phyloP scores from a whole-genome alignment of 176 grass and related monocot species.

The Oryza rufipogon region DNA sequence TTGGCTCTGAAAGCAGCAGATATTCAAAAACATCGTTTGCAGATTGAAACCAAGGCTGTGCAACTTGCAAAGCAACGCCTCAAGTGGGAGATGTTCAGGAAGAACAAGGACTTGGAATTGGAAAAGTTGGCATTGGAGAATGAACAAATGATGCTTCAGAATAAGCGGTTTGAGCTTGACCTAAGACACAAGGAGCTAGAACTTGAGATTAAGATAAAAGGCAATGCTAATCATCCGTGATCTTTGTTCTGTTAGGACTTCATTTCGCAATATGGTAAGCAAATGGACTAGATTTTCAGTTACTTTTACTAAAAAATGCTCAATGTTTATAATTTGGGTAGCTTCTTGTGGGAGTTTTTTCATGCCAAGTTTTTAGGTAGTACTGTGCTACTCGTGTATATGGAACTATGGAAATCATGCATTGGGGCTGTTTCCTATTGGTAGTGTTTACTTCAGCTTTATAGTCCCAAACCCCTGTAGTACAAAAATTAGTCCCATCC shows the following conservation, averaged over 20 bases:
- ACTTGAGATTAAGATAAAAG: conserved; percentile 58
- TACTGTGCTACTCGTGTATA: conserved; percentile 17
- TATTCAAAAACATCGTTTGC: conserved; percentile 56
- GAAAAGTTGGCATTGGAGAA: conserved; percentile 80
- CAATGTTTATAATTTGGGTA: neutral
- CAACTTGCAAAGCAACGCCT: conserved; percentile 66
- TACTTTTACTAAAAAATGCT: conserved; percentile 8
- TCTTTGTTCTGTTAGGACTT: conserved; percentile 34
- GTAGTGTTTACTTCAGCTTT: neutral
- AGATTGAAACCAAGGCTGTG: conserved; percentile 60
- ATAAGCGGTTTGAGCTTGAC: conserved; percentile 65
- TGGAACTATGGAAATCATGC: neutral
- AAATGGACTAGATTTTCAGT: conserved; percentile 18
- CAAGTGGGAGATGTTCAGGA: conserved; percentile 76
- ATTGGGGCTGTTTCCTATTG: conserved; percentile 13
- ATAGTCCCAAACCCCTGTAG: neutral
- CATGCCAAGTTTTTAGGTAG: neutral
- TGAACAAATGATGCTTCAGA: conserved; percentile 81
- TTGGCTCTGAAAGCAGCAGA: conserved; percentile 54
- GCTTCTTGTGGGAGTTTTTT: neutral
- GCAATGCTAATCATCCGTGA: conserved; percentile 32
- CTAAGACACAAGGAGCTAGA: conserved; percentile 72
- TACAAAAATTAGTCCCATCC: neutral
- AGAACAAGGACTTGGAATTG: conserved; percentile 83
- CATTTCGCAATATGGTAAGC: conserved; percentile 25